These are phyloP conservation scores for Lactarius quietus DNA, from an alignment of 768 basidiomycete species.

Conservation along the genomic window DNA sequence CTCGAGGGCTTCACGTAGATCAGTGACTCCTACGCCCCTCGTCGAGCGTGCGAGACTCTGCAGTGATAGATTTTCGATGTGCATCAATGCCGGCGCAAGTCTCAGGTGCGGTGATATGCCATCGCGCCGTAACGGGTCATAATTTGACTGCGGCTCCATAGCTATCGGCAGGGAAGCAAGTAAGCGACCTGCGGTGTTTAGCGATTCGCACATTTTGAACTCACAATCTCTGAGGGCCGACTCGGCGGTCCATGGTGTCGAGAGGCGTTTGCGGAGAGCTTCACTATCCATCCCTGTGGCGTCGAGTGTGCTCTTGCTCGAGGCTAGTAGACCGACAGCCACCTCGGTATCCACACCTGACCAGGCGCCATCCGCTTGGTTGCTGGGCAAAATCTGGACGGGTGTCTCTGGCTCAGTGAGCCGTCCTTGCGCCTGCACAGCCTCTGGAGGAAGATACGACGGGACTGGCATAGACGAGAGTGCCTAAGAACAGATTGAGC, in stretches of 20 bases:
- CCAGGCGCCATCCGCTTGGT: conserved; percentile 8
- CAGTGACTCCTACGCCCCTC: conserved; percentile 80
- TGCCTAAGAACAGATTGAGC: conserved; percentile 8
- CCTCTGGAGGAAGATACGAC: conserved; percentile 19
- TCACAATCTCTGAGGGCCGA: conserved; percentile 73
- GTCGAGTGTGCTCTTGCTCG: conserved; percentile 17
- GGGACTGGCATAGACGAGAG: conserved; percentile 15
- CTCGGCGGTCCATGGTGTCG: conserved; percentile 62
- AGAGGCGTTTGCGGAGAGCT: conserved; percentile 23
- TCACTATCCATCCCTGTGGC: conserved; percentile 23
- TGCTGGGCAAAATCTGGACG: conserved; percentile 10
- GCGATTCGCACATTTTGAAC: conserved; percentile 28
- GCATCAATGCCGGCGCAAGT: conserved; percentile 84
- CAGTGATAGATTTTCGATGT: conserved; percentile 85
- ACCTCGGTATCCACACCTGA: conserved; percentile 14
- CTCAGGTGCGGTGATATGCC: conserved; percentile 71
- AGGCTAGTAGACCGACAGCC: conserved; percentile 12
- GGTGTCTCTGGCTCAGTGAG: conserved; percentile 16
- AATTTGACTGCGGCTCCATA: conserved; percentile 49
- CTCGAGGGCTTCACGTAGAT: conserved; percentile 85
- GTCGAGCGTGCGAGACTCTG: conserved; percentile 78
- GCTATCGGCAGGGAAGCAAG: conserved; percentile 37
- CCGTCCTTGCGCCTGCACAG: conserved; percentile 3
- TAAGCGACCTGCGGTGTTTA: conserved; percentile 1
- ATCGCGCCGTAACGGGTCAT: conserved; percentile 61